Conservation (phyloP, 805 yeast genomes). For the Suhomyces prunicola region DNA sequence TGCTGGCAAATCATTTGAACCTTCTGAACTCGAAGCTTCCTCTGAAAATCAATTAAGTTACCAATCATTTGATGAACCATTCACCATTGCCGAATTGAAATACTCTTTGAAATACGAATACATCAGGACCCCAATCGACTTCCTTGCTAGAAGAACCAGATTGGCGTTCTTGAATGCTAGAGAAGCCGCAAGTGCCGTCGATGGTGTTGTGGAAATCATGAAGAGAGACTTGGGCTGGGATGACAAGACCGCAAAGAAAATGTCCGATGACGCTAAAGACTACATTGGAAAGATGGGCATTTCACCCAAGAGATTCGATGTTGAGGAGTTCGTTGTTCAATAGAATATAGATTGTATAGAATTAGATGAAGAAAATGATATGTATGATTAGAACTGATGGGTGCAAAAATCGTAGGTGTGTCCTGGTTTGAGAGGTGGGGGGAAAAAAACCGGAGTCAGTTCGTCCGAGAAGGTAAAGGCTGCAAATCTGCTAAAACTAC, state of each 20-base stretch:
- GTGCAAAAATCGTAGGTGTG: not conserved
- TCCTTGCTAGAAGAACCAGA: slow-evolving; percentile 89
- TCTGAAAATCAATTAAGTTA: slow-evolving; percentile 38
- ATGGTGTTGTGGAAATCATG: slow-evolving; percentile 83
- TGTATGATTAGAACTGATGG: not conserved
- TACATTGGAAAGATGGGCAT: slow-evolving; percentile 65
- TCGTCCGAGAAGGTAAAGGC: not conserved
- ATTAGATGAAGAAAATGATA: not conserved
- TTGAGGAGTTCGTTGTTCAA: slow-evolving; percentile 16
- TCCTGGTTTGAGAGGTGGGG: not conserved
- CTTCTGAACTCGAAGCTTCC: slow-evolving; percentile 24
- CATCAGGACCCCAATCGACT: slow-evolving; percentile 83
- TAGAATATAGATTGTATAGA: slow-evolving; percentile 4
- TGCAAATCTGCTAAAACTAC: not conserved
- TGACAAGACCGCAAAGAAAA: slow-evolving; percentile 50
- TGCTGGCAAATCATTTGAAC: slow-evolving; percentile 25
- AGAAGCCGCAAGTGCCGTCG: slow-evolving; percentile 77
- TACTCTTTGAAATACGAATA: slow-evolving; percentile 82
- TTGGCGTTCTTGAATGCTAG: slow-evolving; percentile 87
- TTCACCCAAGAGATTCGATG: slow-evolving; percentile 16
- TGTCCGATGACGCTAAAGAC: slow-evolving; percentile 49
- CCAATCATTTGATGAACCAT: slow-evolving; percentile 69
- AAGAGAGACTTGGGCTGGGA: slow-evolving; percentile 77
- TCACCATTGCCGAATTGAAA: slow-evolving; percentile 85
- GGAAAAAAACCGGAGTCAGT: not conserved